Percentiles rank a stretch among this genome's conserved stretches.
Conservation (phyloP, 257 asterid genomes). For the Ballota nigra region DNA sequence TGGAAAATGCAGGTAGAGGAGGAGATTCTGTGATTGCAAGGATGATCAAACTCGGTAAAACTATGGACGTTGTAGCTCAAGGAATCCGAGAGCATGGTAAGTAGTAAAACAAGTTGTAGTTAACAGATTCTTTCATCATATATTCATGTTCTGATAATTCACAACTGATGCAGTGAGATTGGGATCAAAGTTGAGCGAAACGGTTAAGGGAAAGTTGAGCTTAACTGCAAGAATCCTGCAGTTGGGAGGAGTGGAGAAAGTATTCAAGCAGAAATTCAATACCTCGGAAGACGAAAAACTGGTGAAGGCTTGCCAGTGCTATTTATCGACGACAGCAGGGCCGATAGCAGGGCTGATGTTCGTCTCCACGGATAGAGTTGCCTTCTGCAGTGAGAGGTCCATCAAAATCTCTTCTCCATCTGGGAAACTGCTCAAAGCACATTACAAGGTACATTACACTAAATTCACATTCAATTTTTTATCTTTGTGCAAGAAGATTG, state of each 20-base stretch:
- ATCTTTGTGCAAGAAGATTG: background rate
- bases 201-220: constrained; percentile 42
- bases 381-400: constrained; percentile 43
- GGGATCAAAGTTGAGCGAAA: constrained; percentile 36
- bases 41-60: constrained; percentile 36
- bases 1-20: constrained; percentile 33
- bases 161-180: constrained; percentile 33
- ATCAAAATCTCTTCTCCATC: constrained; percentile 33
- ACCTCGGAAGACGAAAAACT: constrained; percentile 31
- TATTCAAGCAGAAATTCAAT: constrained; percentile 37
- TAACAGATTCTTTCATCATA: background rate
- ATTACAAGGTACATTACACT: constrained; percentile 28
- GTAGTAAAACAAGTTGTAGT: too few species aligned
- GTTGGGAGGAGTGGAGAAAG: constrained; percentile 37
- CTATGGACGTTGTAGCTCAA: constrained; percentile 28
- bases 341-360: constrained; percentile 42
- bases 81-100: background rate
- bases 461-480: background rate
- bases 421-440: constrained; percentile 30
- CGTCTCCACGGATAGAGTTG: constrained; percentile 33
- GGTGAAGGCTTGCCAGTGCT: constrained; percentile 39
- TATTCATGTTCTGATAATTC: background rate
- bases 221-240: constrained; percentile 39
- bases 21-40: constrained; percentile 35
- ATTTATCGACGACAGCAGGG: constrained; percentile 41